Conservation (phyloP, 2,329 filamentous ascomycete genomes). For the Diaporthe capsici region DNA sequence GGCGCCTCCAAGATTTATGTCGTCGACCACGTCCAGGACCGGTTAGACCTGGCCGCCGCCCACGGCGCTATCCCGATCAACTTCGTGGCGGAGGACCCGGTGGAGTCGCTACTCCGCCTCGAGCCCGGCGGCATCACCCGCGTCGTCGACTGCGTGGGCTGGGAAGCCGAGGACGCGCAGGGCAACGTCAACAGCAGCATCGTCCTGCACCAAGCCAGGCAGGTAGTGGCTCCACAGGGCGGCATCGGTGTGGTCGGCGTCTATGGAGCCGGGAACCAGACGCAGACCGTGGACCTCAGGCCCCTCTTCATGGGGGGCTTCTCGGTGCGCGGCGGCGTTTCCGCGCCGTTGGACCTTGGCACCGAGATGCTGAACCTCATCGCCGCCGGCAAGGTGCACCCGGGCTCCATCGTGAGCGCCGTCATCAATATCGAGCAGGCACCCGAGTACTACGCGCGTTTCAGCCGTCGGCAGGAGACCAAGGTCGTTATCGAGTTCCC, state of each 20-base stretch:
- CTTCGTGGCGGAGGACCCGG: constrained; percentile 70
- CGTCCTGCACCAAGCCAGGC: constrained; percentile 74
- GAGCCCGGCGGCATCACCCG: constrained; percentile 71
- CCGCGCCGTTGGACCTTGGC: background rate
- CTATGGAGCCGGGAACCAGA: constrained; percentile 43
- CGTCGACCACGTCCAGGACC: constrained; percentile 73
- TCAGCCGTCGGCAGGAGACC: constrained; percentile 16
- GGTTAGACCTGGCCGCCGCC: constrained; percentile 71
- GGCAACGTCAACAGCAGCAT: constrained; percentile 50
- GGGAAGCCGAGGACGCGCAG: constrained; percentile 67
- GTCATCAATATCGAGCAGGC: constrained; percentile 29
- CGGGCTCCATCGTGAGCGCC: constrained; percentile 70
- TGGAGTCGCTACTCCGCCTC: constrained; percentile 69
- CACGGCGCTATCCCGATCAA: constrained; percentile 74
- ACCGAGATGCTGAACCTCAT: constrained; percentile 65
- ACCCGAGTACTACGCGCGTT: constrained; percentile 30
- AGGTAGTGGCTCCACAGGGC: constrained; percentile 71
- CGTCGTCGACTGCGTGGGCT: constrained; percentile 76
- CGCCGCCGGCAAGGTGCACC: constrained; percentile 73
- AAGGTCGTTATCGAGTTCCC: constrained; percentile 31
- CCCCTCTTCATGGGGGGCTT: background rate
- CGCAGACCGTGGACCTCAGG: background rate
- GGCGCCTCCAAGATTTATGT: constrained; percentile 73
- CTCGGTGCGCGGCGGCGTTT: constrained; percentile 10
- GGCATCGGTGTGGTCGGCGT: constrained; percentile 73